A percentile compares a stretch with the other conserved stretches of the same genome.
Evolutionary conservation across 2,329 filamentous ascomycete species (phyloP).

Genomic region (Pleoardoris graminearum): DNA sequence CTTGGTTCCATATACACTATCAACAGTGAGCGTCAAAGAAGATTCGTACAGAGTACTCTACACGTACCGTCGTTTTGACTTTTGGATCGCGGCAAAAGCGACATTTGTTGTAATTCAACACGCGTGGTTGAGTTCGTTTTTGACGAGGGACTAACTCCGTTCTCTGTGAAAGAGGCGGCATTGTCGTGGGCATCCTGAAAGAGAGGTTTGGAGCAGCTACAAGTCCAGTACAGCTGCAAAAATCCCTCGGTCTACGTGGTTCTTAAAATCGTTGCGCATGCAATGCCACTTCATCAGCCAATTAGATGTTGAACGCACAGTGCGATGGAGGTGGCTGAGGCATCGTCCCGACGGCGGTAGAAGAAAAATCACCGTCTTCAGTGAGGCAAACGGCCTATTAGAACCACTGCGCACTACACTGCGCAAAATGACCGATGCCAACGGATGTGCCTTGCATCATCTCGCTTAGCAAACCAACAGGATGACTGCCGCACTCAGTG

Average conservation of each 20-base stretch:
- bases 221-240: too few species aligned
- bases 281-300: neutral
- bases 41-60: neutral
- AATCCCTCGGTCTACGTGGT: neutral
- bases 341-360: neutral
- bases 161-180: neutral
- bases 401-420: neutral
- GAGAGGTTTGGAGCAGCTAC: neutral
- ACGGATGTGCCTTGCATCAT: neutral
- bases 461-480: neutral
- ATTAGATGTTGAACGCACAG: conserved; percentile 1
- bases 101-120: conserved; percentile 3
- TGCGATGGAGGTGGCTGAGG: neutral
- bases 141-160: neutral
- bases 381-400: neutral
- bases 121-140: neutral
- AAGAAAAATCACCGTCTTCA: neutral
- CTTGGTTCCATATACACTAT: neutral
- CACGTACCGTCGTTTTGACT: conserved; percentile 1
- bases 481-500: too few species aligned
- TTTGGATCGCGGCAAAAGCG: conserved; percentile 1
- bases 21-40: neutral
- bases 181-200: neutral
- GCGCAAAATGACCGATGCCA: neutral
- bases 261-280: neutral